These are phyloP conservation scores for Globisporangium takayamanum DNA, from an alignment of 352 stramenopile genomes.

Conservation along the genomic window DNA sequence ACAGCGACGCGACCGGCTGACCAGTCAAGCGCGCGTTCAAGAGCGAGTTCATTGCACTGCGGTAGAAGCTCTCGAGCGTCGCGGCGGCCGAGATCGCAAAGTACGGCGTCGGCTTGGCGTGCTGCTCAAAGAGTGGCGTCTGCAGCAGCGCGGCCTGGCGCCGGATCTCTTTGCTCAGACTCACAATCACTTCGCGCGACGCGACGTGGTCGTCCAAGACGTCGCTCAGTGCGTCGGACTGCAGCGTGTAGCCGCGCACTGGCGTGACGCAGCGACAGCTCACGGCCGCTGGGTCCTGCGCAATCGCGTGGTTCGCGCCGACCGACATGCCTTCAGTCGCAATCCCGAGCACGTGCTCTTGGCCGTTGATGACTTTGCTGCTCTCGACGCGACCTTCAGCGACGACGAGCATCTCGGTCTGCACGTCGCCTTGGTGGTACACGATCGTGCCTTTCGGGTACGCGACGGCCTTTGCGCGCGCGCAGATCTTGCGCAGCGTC, in stretches of 20 bases:
- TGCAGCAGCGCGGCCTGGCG: conserved; percentile 78
- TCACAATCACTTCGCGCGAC: conserved; percentile 82
- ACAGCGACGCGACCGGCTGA: conserved; percentile 72
- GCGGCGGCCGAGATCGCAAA: conserved; percentile 89
- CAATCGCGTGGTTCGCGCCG: conserved; percentile 77
- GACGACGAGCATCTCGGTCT: conserved; percentile 79
- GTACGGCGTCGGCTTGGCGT: conserved; percentile 86
- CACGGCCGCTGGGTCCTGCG: conserved; percentile 69
- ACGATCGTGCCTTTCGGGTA: conserved; percentile 73
- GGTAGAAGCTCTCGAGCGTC: conserved; percentile 91
- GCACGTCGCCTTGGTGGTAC: conserved; percentile 72
- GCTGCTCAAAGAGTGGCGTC: conserved; percentile 88
- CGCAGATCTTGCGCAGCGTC: conserved; percentile 77
- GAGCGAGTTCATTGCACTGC: conserved; percentile 89
- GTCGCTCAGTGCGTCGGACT: conserved; percentile 57
- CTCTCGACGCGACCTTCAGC: conserved; percentile 55
- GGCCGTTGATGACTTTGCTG: conserved; percentile 77
- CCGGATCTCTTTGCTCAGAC: conserved; percentile 84
- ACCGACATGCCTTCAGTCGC: conserved; percentile 46
- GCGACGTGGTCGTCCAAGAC: conserved; percentile 69
- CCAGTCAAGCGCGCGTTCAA: conserved; percentile 85
- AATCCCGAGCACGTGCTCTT: conserved; percentile 67
- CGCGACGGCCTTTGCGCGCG: conserved; percentile 43
- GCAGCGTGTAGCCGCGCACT: conserved; percentile 71
- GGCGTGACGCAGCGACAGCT: conserved; percentile 76